Base-by-base conservation (phyloP, 2,329 filamentous ascomycete genomes). In the Colletotrichum aenigma region DNA sequence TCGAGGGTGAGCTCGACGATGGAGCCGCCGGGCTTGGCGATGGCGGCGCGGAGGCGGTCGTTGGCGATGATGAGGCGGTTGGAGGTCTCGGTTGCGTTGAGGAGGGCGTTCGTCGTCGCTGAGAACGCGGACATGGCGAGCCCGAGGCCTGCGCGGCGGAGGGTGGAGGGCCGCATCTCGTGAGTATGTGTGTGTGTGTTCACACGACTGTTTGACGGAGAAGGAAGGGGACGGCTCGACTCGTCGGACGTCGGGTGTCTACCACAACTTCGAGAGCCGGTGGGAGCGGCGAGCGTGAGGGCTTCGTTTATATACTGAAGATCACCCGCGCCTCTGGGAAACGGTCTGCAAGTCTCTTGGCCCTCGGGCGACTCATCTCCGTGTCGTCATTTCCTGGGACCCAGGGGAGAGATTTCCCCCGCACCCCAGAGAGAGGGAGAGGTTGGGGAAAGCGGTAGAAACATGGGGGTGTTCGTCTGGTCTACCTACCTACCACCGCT, bases 21-120 rank as follows among this genome's bases (percentile, higher is more conserved):
- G 68, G 82, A 81, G n/a, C 85, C 85, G 21, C 83, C 80, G 1
- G 79, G 76, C 79, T 87, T 86, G 77, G 80, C 77, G 30, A 87
- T 82, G 70, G 82, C 81, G 34, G 83, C 82, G 72, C 83, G 82
- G 26, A 86, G 81, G 13, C 84, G 83, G 73, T 85, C 83, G 74
- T 86, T 86, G 60, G 82, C 81, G 48, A 87, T 80, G 62, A 83
- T 81, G 66, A 85, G 79, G 16, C 83, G 74, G 13, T 81, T 79
- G 62, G 80, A 81, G 52, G 83, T 83, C 71, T 84, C 82, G 28
- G 79, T 87, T 58, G 83, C 82, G 71, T 81, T 82, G 76, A 84
- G 77, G 62, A 77, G 74, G 5, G 82, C 82, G 4, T 76, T 43
- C 4, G 78, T 81, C 73, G 65, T 55, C 43, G 28, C 43, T 7